Base-by-base conservation (phyloP, 1,139 yeast species). In the Sugiyamaella neomexicana region DNA sequence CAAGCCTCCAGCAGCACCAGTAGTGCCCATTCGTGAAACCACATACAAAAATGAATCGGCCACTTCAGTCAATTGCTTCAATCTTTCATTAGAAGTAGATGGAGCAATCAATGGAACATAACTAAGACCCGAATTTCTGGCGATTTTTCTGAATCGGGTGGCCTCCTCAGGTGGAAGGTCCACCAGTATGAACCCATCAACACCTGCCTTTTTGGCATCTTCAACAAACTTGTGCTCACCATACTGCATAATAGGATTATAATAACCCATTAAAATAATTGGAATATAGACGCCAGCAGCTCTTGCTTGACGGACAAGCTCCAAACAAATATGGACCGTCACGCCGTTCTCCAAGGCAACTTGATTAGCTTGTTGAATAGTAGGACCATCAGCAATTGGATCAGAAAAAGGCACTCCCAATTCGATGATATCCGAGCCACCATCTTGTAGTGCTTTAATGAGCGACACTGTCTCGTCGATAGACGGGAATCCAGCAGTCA, bases 101-200 rank as follows among this genome's bases (percentile, higher is more conserved):
- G 99, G 99, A 1, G 99, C 98, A 52, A 93, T 96, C 58, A 93
- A 77, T 42, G 99, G 99, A 57, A 93, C 83, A 67, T 89, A 90
- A 50, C 95, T 85, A 61, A 95, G 72, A 12, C 90, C 95, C 59
- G 80, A 75, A 50, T 77, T 74, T 37, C 85, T 71, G 70, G 96
- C 89, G 52, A 78, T 75, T 53, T 82, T 77, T 77, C 99, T 83
- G 71, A 91, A 88, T 62, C 86, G 81, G 60, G 87, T 78, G 20
- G 99, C 99, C 72, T 91, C 99, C 77, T 93, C 97, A 36, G 99
- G 99, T 52, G 99, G 99, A 66, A 93, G 78, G 73, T 93, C 99
- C 41, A 93, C 98, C 54, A 93, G 82, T 65, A 93, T 85, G 71
- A 86, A 93, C 32, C 98, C 99, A 68, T 89, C 90, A 51, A 93